Conservation (phyloP, 2,329 filamentous ascomycete genomes). For the Scytalidium lignicola region DNA sequence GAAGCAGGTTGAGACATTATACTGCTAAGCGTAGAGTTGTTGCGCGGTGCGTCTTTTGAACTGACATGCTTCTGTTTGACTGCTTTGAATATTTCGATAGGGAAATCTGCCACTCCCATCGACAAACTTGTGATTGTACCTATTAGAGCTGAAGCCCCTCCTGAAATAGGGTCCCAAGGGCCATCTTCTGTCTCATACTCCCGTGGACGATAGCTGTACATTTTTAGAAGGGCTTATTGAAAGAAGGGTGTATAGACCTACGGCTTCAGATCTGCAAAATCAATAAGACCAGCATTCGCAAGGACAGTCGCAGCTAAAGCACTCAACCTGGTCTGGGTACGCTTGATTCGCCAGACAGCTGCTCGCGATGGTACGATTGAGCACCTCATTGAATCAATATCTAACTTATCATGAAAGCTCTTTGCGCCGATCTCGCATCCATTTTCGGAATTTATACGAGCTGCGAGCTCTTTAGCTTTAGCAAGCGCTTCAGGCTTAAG, state of each 20-base stretch:
- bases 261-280: conserved; percentile 69
- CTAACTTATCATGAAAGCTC: conserved; percentile 67
- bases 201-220: conserved; percentile 40
- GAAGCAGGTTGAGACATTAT: neutral
- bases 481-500: conserved; percentile 54
- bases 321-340: conserved; percentile 63
- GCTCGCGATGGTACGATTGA: conserved; percentile 60
- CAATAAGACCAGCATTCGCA: conserved; percentile 57
- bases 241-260: conserved; percentile 35
- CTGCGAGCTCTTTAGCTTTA: conserved; percentile 45
- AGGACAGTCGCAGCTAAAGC: conserved; percentile 67
- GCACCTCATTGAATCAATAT: conserved; percentile 64
- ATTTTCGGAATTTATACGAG: conserved; percentile 60
- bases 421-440: conserved; percentile 59
- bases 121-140: conserved; percentile 76
- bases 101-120: conserved; percentile 75
- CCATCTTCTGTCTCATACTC: conserved; percentile 77
- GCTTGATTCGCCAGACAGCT: conserved; percentile 71
- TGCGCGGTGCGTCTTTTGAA: conserved; percentile 3
- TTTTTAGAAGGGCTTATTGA: conserved; percentile 3
- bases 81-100: conserved; percentile 48
- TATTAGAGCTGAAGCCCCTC: conserved; percentile 71
- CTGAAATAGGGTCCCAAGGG: conserved; percentile 73
- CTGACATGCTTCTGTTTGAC: conserved; percentile 20
- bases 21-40: neutral